A percentile compares a stretch with the other conserved stretches of the same genome.
Conservation (phyloP, 768 basidiomycete species). For the Amanita inopinata region DNA sequence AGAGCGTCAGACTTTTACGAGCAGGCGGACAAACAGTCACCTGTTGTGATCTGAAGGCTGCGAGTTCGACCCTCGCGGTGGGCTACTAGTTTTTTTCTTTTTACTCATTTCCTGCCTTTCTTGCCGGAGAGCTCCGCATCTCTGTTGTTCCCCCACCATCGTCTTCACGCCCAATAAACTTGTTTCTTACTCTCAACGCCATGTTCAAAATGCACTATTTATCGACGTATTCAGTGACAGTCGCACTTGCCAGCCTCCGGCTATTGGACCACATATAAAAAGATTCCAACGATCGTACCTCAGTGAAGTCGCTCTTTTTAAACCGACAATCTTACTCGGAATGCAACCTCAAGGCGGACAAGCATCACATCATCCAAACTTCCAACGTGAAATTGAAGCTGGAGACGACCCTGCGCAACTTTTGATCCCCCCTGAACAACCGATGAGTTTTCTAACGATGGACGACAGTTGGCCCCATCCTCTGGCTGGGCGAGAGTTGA, state of each 20-base stretch:
- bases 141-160: too few species aligned
- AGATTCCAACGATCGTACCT: not conserved
- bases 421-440: not conserved
- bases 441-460: not conserved
- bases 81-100: constrained; percentile 31
- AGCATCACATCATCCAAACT: too few species aligned
- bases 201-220: not conserved
- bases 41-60: constrained; percentile 58
- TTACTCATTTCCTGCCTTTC: not conserved
- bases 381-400: not conserved
- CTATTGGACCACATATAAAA: not conserved
- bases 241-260: constrained; percentile 9
- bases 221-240: not conserved
- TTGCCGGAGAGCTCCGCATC: not conserved
- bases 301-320: not conserved
- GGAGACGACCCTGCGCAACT: not conserved
- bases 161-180: not conserved
- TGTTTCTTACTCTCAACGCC: too few species aligned
- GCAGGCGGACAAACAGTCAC: constrained; percentile 4
- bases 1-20: constrained; percentile 33
- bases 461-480: not conserved
- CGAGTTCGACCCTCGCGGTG: constrained; percentile 82
- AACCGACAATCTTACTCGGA: not conserved
- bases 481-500: not conserved
- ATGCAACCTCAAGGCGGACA: not conserved